Evolutionary conservation across 371 early-diverging fungal species (phyloP), one percentile per base, ranked within the genome.

Genomic region (Chytridium lagenaria): DNA sequence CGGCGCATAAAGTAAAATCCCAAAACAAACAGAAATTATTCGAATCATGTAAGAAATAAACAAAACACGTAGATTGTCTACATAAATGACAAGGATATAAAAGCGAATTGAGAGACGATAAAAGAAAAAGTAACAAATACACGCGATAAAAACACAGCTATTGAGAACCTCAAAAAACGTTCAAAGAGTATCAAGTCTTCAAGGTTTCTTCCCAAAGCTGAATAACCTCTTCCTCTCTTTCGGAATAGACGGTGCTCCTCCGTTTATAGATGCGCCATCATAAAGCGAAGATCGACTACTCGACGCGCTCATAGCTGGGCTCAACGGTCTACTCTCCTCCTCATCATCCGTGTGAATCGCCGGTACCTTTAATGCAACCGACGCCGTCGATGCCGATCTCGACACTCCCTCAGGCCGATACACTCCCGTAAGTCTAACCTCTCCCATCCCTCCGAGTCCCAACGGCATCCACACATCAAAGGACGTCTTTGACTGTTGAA

Each of bases 401-500:
- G 23, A 10, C 23, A 5, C 30, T 5, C 23, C 55, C 26, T 55
- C 55, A 26, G 55, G 55, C 23, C 10, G 10, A 26, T 55, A 55
- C 5, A 28, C 26, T 15, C 76, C 80, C 28, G 44, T 37, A 23
- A 80, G 30, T 2, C 33, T 69, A 1, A 80, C 33, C 51, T 76
- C 73, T 16, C 80, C 80, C 59, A 66, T 72, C 10, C 80, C 80
- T 30, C 79, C 79, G 67, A 79, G 22, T 5, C 69, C 68, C n/a
- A 79, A 59, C 19, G 70, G 68, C 26, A 79, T 1, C 80, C 80
- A 79, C 28, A 16, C 40, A 30, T 79, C 79, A 68, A 79, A 72
- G 2, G 10, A 34, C 12, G 22, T 36, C 40, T 12, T 30, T 40
- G 36, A 7, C 50, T 19, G 2, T 40, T 16, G 16, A 22, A 76